These are phyloP conservation scores for Darksidea phi DNA, from an alignment of 495 filamentous ascomycete genomes.

Conservation along the genomic window DNA sequence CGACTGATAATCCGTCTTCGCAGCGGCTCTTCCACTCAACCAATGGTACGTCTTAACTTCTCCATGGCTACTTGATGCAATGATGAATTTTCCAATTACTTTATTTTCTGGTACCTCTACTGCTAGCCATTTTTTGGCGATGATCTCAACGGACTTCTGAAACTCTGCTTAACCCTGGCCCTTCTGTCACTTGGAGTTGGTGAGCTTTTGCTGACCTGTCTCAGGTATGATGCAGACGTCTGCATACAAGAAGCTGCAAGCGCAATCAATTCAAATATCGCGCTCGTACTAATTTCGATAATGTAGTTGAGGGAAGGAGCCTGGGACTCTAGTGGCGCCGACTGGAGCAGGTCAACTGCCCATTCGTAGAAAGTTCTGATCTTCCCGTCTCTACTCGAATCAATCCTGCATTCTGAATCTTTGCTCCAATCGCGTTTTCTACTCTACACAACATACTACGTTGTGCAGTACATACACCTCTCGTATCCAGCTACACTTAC, in stretches of 20 bases:
- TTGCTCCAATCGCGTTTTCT: background rate
- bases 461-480: background rate
- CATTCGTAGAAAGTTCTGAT: too few species aligned
- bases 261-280: too few species aligned
- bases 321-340: too few species aligned
- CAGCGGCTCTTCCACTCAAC: background rate
- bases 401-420: too few species aligned
- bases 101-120: constrained; percentile 50
- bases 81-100: constrained; percentile 37
- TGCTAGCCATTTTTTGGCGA: constrained; percentile 37
- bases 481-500: background rate
- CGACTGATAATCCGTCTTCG: background rate
- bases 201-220: constrained; percentile 2
- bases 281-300: too few species aligned
- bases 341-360: too few species aligned
- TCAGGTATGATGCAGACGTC: background rate
- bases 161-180: background rate
- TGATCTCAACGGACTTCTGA: constrained; percentile 49
- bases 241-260: too few species aligned
- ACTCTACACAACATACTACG: background rate
- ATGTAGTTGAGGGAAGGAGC: too few species aligned
- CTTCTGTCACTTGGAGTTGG: background rate
- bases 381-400: too few species aligned
- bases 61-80: constrained; percentile 11
- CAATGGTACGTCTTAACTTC: constrained; percentile 12